These are phyloP conservation scores for Seiridium cupressi DNA, from an alignment of 2,329 filamentous ascomycete genomes.

Conservation along the genomic window DNA sequence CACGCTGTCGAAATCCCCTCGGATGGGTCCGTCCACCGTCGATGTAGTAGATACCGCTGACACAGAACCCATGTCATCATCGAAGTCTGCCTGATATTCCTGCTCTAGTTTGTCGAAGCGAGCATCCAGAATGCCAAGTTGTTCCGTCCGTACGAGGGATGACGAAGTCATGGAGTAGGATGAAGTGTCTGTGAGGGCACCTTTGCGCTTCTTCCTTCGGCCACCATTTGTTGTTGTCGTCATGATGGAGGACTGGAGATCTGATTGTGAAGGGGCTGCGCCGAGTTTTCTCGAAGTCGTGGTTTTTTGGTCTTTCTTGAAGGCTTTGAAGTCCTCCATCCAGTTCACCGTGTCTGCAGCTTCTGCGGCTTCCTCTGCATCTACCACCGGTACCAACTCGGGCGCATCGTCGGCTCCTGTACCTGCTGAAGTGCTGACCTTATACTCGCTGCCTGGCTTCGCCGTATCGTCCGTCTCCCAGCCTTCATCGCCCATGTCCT, in stretches of 20 bases:
- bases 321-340: slow-evolving; percentile 90
- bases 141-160: slow-evolving; percentile 82
- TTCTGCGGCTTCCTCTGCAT: slow-evolving; percentile 32
- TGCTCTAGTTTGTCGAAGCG: slow-evolving; percentile 91
- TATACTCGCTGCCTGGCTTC: slow-evolving; percentile 65
- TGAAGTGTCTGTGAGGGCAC: slow-evolving; percentile 83
- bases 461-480: slow-evolving; percentile 96
- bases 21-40: slow-evolving; percentile 64
- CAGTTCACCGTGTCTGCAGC: slow-evolving; percentile 71
- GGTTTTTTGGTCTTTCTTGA: slow-evolving; percentile 75
- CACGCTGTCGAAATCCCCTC: slow-evolving; percentile 82
- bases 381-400: slow-evolving; percentile 39
- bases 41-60: slow-evolving; percentile 63
- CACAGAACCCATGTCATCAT: slow-evolving; percentile 50
- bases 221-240: slow-evolving; percentile 78
- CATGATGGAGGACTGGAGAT: slow-evolving; percentile 67
- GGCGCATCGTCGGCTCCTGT: slow-evolving; percentile 40
- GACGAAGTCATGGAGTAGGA: slow-evolving; percentile 92
- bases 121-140: slow-evolving; percentile 79
- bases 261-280: slow-evolving; percentile 52
- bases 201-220: slow-evolving; percentile 90
- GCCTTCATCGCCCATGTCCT: slow-evolving; percentile 68
- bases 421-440: slow-evolving; percentile 17
- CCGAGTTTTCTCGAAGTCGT: slow-evolving; percentile 37
- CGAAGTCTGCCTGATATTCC: slow-evolving; percentile 41